Percentiles rank a stretch among this genome's conserved stretches.
Evolutionary conservation across 139 green algal species (phyloP).

Genomic region (Pleodorina starrii): DNA sequence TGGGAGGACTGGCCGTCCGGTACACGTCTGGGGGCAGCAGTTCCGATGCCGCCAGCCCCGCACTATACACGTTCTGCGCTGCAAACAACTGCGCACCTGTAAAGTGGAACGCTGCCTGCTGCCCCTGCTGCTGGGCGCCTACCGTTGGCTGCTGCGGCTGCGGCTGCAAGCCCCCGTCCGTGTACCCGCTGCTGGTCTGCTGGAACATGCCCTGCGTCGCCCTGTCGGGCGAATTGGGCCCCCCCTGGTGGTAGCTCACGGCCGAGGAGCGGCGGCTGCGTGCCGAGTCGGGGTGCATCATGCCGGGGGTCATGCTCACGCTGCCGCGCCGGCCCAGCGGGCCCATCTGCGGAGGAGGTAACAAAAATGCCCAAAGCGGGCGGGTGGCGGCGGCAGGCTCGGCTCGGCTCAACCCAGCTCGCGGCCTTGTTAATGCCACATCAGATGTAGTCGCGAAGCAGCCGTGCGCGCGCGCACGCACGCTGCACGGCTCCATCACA

Average conservation of each 20-base stretch:
- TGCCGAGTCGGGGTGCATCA: background rate
- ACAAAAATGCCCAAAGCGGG: too few relatives aligned
- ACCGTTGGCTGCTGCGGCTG: background rate
- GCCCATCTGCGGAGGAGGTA: conserved; percentile 27
- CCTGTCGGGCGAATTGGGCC: conserved; percentile 13
- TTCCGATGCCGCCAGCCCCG: conserved; percentile 1
- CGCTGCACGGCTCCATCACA: too few relatives aligned
- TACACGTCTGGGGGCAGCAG: conserved; percentile 21
- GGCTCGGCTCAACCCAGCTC: too few relatives aligned
- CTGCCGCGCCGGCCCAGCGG: conserved; percentile 35
- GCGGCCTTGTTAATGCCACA: too few relatives aligned
- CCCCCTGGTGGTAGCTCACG: conserved; percentile 27
- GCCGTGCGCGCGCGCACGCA: too few relatives aligned
- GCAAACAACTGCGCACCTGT: background rate
- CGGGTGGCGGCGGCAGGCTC: too few relatives aligned
- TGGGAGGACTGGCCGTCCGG: conserved; percentile 9
- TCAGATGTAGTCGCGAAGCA: too few relatives aligned
- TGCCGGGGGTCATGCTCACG: conserved; percentile 5
- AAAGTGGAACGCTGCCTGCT: conserved; percentile 24
- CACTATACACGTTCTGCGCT: background rate
- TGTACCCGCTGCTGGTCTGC: background rate
- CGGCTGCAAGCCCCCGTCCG: background rate
- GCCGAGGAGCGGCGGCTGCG: conserved; percentile 47
- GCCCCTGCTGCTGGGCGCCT: background rate
- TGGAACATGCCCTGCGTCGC: background rate